phyloP scores from a whole-genome alignment of 768 basidiomycete genomes.

The Russula virescens region DNA sequence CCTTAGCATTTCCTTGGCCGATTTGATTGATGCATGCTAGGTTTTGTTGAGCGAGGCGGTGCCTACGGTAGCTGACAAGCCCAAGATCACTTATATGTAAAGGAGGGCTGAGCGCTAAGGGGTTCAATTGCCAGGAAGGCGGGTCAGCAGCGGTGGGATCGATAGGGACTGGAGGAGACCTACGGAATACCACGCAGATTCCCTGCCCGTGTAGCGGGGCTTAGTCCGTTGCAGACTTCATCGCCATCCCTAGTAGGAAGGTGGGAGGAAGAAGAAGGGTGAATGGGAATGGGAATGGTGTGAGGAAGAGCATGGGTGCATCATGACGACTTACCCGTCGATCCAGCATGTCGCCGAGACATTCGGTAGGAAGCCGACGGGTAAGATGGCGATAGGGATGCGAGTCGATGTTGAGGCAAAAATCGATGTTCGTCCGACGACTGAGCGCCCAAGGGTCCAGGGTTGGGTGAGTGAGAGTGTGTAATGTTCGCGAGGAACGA shows the following conservation, averaged over 20 bases:
- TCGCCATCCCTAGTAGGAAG: neutral
- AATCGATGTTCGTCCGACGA: neutral
- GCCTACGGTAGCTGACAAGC: neutral
- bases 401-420: neutral
- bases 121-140: too few species aligned
- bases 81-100: neutral
- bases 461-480: too few species aligned
- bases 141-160: too few species aligned
- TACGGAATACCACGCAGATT: slow-evolving; percentile 7
- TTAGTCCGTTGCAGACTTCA: neutral
- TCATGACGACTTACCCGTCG: slow-evolving; percentile 1
- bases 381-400: neutral
- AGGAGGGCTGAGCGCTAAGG: neutral
- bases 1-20: neutral
- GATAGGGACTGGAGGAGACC: neutral
- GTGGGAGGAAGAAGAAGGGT: too few species aligned
- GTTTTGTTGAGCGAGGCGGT: slow-evolving; percentile 1
- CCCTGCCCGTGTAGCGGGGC: neutral
- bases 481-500: too few species aligned
- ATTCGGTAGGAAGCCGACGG: neutral
- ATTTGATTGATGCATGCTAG: neutral
- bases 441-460: neutral
- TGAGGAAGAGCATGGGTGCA: too few species aligned
- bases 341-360: slow-evolving; percentile 8
- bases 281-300: neutral